Evolutionary conservation across 139 green algal genomes (phyloP), one percentile per base, ranked within the genome.

Genomic region (Coelastrella sp.): DNA sequence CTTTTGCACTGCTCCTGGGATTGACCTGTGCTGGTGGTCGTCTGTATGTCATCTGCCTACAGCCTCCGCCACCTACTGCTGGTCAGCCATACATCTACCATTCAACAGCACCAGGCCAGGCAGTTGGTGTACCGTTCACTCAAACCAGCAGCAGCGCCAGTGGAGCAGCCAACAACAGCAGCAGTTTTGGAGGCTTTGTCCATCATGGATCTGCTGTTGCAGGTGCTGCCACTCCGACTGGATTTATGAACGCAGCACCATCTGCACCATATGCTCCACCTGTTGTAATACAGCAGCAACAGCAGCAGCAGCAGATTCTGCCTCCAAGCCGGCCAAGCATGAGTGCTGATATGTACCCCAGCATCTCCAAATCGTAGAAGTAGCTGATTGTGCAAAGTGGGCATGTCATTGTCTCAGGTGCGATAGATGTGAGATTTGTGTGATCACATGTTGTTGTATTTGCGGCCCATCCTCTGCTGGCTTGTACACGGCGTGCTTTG

Each of bases 1-100:
- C 35, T 49, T 49, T 49, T 49, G 4, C 17, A 19, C 68, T 25
- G 49, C 10, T 56, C 49, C 7, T 74, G 8, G 7, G 0, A 74
- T 7, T 73, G 80, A 58, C 7, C 22, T 72, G 58, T 57, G 56
- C 19, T 66, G 78, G 4, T 22, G 5, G 12, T 17, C 15, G 49
- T 22, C 78, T 68, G 58, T n/a, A 17, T 35, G 35, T 49, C 35
- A 49, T 7, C 20, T 22, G 20, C 17, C 9, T 59, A 49, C 35
- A 72, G 84, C 84, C 84, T 6, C 84, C 84, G 6, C 84, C 84
- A 4, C 84, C 84, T 5, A 88, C 84, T 19, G 68, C 84, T 57
- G 84, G 84, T 12, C 84, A 88, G 49, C 84, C 84, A 19, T 88
- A 70, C 12, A 14, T 80, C 5, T 80, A 81, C 12, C 7, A 68